A percentile compares a stretch with the other conserved stretches of the same genome.
Evolutionary conservation across 306 rosid species (phyloP).

Genomic region (Cicer arietinum): DNA sequence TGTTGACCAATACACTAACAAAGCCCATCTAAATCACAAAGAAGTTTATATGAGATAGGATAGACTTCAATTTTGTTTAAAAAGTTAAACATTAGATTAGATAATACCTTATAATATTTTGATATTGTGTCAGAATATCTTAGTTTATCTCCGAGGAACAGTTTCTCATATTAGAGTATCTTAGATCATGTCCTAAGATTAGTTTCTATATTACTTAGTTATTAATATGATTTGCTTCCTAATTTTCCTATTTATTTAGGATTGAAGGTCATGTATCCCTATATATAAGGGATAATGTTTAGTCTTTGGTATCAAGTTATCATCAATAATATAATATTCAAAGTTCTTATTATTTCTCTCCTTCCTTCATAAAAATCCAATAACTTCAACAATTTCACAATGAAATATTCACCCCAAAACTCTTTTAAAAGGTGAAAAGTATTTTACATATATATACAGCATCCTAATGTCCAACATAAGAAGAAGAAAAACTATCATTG

Average conservation of each 20-base stretch:
- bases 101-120: too few species aligned
- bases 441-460: constrained; percentile 23
- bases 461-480: constrained; percentile 11
- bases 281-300: not conserved
- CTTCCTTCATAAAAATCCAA: not conserved
- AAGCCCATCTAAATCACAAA: constrained; percentile 17
- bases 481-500: constrained; percentile 16
- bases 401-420: constrained; percentile 15
- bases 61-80: constrained; percentile 12
- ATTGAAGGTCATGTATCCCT: not conserved
- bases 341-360: not conserved
- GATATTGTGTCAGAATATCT: not conserved
- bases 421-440: constrained; percentile 35
- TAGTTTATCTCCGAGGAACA: not conserved
- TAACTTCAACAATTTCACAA: not conserved
- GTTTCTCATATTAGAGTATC: not conserved
- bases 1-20: constrained; percentile 3
- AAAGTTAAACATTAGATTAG: not conserved
- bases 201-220: not conserved
- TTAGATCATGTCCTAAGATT: not conserved
- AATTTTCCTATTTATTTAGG: constrained; percentile 3
- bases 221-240: not conserved
- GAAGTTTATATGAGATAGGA: constrained; percentile 8
- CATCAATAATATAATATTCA: not conserved
- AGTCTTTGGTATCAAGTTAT: not conserved